phyloP scores from a whole-genome alignment of 139 green algal species.

The Coelastrella sp. region DNA sequence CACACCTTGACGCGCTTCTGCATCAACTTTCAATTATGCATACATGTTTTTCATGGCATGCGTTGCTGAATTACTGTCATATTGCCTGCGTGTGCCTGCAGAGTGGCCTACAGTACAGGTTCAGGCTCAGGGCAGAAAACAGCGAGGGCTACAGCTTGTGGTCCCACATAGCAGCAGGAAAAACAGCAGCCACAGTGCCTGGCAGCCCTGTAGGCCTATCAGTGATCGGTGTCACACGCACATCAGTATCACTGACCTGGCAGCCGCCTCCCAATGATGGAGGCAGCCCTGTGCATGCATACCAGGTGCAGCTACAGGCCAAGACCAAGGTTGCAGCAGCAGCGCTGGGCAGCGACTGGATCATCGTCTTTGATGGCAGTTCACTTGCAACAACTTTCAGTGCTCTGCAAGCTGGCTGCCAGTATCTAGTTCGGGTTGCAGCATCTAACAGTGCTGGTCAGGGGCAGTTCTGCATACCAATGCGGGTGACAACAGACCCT shows the following conservation, averaged over 20 bases:
- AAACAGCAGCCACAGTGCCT: slow-evolving; percentile 57
- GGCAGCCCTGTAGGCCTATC: slow-evolving; percentile 41
- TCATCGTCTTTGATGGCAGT: slow-evolving; percentile 70
- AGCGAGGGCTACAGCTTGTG: slow-evolving; percentile 53
- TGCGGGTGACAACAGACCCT: slow-evolving; percentile 63
- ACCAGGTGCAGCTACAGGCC: slow-evolving; percentile 74
- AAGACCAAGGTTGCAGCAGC: slow-evolving; percentile 60
- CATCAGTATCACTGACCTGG: slow-evolving; percentile 72
- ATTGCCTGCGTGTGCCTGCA: slow-evolving; percentile 50
- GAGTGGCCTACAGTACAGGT: slow-evolving; percentile 71
- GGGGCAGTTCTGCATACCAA: slow-evolving; percentile 54
- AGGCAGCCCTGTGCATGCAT: slow-evolving; percentile 61
- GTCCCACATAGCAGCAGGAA: background rate
- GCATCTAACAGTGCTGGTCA: slow-evolving; percentile 63
- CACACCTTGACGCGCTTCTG: too few species aligned
- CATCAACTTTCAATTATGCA: background rate
- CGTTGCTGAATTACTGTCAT: background rate
- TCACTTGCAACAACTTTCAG: slow-evolving; percentile 70
- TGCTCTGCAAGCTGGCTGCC: slow-evolving; percentile 72
- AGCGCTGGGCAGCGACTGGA: slow-evolving; percentile 72
- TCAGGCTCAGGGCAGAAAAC: slow-evolving; percentile 81
- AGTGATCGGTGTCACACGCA: slow-evolving; percentile 53
- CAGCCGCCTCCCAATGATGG: slow-evolving; percentile 64
- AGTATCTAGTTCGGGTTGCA: slow-evolving; percentile 72
- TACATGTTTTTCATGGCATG: background rate